These are phyloP conservation scores for Multifurca ochricompacta DNA, from an alignment of 768 basidiomycete genomes.

Conservation along the genomic window DNA sequence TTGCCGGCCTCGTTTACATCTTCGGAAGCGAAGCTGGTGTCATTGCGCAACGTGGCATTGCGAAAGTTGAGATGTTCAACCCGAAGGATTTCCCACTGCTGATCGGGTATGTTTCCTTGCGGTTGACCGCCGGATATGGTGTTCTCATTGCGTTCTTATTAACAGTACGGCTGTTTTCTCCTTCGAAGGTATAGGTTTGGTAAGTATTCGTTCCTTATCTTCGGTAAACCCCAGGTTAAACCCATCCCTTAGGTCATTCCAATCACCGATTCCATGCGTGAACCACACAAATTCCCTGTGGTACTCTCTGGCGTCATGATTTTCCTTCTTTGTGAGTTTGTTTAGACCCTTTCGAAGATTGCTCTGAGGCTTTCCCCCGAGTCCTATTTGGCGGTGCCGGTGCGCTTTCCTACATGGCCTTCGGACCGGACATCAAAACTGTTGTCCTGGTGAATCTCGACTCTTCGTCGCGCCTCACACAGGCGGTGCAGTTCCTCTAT, in stretches of 20 bases:
- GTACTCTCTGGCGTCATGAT: constrained; percentile 89
- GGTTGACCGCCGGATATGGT: neutral
- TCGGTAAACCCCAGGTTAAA: neutral
- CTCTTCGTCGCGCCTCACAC: constrained; percentile 73
- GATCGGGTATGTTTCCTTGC: constrained; percentile 55
- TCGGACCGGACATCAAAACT: constrained; percentile 80
- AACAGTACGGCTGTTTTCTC: constrained; percentile 94
- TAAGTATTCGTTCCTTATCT: constrained; percentile 29
- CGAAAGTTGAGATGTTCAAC: constrained; percentile 83
- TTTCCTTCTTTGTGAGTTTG: constrained; percentile 55
- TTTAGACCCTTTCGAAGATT: neutral
- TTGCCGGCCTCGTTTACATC: constrained; percentile 80
- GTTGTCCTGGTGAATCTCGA: constrained; percentile 95
- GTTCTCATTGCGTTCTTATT: constrained; percentile 6
- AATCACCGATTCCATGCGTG: constrained; percentile 94
- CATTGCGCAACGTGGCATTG: constrained; percentile 60
- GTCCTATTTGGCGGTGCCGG: constrained; percentile 87
- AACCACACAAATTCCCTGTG: constrained; percentile 86
- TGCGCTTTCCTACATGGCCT: constrained; percentile 78
- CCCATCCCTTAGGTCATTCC: constrained; percentile 61
- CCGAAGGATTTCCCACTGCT: constrained; percentile 82
- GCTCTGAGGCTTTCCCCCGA: constrained; percentile 23
- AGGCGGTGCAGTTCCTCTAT: constrained; percentile 84
- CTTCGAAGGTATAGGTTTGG: constrained; percentile 94
- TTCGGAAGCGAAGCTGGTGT: constrained; percentile 76